Percentiles rank a stretch among this genome's conserved stretches.
These are phyloP conservation scores for Starmerella kuoi DNA, from an alignment of 805 yeast genomes.

Conservation along the genomic window DNA sequence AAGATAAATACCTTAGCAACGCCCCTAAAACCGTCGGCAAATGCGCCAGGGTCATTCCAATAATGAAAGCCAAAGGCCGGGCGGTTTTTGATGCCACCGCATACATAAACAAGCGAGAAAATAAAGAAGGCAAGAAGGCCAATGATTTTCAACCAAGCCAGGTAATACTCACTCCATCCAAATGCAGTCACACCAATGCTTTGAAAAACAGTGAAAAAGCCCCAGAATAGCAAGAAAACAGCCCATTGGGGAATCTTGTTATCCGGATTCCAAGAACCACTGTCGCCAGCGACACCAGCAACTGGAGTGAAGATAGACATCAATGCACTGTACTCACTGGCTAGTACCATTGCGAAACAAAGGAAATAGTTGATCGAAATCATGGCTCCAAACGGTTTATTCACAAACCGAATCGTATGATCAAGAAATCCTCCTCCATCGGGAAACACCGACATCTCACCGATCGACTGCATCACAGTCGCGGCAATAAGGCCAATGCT, in stretches of 20 bases:
- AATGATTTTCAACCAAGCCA: slow-evolving; percentile 44
- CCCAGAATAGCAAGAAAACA: slow-evolving; percentile 41
- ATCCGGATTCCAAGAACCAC: slow-evolving; percentile 29
- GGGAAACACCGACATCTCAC: slow-evolving; percentile 47
- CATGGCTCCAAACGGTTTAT: slow-evolving; percentile 39
- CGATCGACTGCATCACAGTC: slow-evolving; percentile 42
- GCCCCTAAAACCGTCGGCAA: slow-evolving; percentile 37
- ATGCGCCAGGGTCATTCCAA: slow-evolving; percentile 46
- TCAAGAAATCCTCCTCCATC: slow-evolving; percentile 42
- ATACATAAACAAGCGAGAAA: slow-evolving; percentile 43
- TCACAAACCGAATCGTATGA: slow-evolving; percentile 37
- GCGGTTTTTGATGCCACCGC: slow-evolving; percentile 40
- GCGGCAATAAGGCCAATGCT: slow-evolving; percentile 42
- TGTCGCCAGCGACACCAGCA: neutral
- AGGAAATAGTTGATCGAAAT: slow-evolving; percentile 39
- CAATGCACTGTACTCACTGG: slow-evolving; percentile 40
- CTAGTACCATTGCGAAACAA: slow-evolving; percentile 38
- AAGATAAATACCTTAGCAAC: slow-evolving; percentile 38
- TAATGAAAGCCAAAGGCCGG: slow-evolving; percentile 47
- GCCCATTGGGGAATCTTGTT: slow-evolving; percentile 39
- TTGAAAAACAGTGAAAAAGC: slow-evolving; percentile 35
- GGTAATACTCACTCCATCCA: slow-evolving; percentile 53
- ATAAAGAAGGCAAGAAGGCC: slow-evolving; percentile 48
- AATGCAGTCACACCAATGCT: slow-evolving; percentile 42
- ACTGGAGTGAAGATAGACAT: slow-evolving; percentile 32